Evolutionary conservation across 176 grass and related monocot genomes (phyloP), one percentile per base, ranked within the genome.

Genomic region (Stipa capillata): DNA sequence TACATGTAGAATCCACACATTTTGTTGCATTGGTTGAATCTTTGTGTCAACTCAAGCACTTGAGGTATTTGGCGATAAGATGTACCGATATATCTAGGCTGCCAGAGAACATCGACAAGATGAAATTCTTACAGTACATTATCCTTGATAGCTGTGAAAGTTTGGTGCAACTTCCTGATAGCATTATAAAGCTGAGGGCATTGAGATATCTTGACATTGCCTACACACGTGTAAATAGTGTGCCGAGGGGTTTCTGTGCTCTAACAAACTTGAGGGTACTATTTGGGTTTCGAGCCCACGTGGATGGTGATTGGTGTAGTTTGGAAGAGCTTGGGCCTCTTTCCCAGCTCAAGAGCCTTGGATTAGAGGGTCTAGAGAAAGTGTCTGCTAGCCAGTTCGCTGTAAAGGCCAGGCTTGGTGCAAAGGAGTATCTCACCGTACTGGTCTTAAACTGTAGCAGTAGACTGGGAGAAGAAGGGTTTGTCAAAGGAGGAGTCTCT

Each of bases 291-390:
- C 9, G 4, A 14, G 5, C 63, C 0, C 36, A 69, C 1, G 39
- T 40, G 34, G 8, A 15, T 9, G 79, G 15, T 29, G 54, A 64
- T 21, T 28, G 54, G 21, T 47, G 31, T 33, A 74, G 24, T n/a
- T 53, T 83, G 33, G 54, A 64, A 34, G 69, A 83, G 56, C 21
- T 83, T 0, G n/a, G 69, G 35, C 20, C 69, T 65, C 56, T 83
- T 11, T 39, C 55, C 20, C 1, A 44, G 3, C 41, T 63, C 40
- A 32, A 12, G 12, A 0, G 3, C 15, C 17, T 82, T 61, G 0
- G 6, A 31, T 33, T 82, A 61, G 5, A 15, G 37, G 56, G 57
- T 0, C 23, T 82, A 15, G 29, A 82, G 9, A 82, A 36, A 18
- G 53, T 62, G 39, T 17, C 54, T 21, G 15, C 51, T 48, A 8